These are phyloP conservation scores for Cerrena zonata DNA, from an alignment of 1,284 basidiomycete genomes.

Conservation along the genomic window DNA sequence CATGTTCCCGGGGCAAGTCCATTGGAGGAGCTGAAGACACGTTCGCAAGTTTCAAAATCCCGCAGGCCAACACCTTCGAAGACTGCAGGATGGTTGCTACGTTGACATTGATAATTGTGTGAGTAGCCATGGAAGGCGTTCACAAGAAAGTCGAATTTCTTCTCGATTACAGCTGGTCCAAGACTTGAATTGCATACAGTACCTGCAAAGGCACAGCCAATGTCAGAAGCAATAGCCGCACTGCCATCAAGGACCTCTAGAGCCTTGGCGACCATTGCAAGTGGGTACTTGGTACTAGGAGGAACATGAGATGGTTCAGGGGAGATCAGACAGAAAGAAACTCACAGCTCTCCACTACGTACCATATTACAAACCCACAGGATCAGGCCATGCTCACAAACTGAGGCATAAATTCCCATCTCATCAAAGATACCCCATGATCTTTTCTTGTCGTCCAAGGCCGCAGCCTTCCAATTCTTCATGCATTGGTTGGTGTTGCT, in stretches of 20 bases:
- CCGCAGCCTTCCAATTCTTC: constrained; percentile 25
- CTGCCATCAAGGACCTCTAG: constrained; percentile 14
- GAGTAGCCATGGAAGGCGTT: too few relatives aligned
- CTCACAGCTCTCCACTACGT: constrained; percentile 24
- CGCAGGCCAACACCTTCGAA: constrained; percentile 12
- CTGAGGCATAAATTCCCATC: too few relatives aligned
- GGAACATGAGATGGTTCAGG: background rate
- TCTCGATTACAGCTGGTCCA: constrained; percentile 13
- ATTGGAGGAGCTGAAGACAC: too few relatives aligned
- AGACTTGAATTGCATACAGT: constrained; percentile 19
- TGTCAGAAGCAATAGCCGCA: constrained; percentile 21
- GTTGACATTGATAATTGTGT: constrained; percentile 19
- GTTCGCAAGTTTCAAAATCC: too few relatives aligned
- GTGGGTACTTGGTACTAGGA: constrained; percentile 27
- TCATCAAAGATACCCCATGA: too few relatives aligned
- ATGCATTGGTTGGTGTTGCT: constrained; percentile 12
- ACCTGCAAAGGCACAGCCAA: constrained; percentile 22
- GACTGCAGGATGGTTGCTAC: constrained; percentile 16
- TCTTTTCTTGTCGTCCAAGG: constrained; percentile 21
- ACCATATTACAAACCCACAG: constrained; percentile 18
- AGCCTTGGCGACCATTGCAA: constrained; percentile 19
- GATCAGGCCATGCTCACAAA: too few relatives aligned
- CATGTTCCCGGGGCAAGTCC: constrained; percentile 18
- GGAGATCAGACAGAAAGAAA: background rate
- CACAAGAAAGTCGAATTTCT: constrained; percentile 1